A percentile compares a stretch with the other conserved stretches of the same genome.
phyloP scores from a whole-genome alignment of 2,329 filamentous ascomycete species.

The Diaporthe capsici region DNA sequence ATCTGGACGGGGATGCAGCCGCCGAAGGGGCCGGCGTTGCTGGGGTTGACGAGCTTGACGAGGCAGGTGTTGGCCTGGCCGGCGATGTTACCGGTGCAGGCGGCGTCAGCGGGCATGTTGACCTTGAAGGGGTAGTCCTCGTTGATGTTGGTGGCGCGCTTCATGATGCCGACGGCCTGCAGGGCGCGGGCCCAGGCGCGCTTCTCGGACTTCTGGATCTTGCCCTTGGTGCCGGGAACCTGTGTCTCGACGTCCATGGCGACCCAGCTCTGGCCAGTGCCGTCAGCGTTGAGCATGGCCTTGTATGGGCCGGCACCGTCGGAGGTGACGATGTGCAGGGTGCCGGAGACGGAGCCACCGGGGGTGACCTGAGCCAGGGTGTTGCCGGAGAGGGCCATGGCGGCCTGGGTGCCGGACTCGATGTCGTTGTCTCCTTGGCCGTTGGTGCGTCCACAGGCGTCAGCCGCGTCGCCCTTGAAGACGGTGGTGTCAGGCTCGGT shows the following conservation, averaged over 20 bases:
- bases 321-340: constrained; percentile 57
- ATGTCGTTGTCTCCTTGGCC: constrained; percentile 54
- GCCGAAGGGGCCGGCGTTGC: constrained; percentile 42
- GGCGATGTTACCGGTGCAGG: constrained; percentile 46
- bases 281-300: constrained; percentile 56
- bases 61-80: constrained; percentile 48
- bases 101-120: constrained; percentile 47
- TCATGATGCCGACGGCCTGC: constrained; percentile 39
- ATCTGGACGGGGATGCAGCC: constrained; percentile 42
- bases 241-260: constrained; percentile 51
- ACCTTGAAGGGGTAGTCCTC: constrained; percentile 46
- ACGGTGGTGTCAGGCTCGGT: constrained; percentile 63
- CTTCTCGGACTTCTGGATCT: constrained; percentile 49
- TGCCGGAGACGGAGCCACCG: constrained; percentile 52
- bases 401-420: constrained; percentile 47
- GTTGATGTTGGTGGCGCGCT: constrained; percentile 44
- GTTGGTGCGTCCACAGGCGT: constrained; percentile 56
- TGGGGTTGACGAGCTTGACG: constrained; percentile 49
- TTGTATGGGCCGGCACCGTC: constrained; percentile 57
- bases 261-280: constrained; percentile 51
- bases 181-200: constrained; percentile 41
- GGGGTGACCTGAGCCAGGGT: constrained; percentile 57
- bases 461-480: constrained; percentile 55
- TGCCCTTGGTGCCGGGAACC: constrained; percentile 54
- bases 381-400: constrained; percentile 54